phyloP scores from a whole-genome alignment of 2,329 filamentous ascomycete species.

The Fusarium miscanthi region DNA sequence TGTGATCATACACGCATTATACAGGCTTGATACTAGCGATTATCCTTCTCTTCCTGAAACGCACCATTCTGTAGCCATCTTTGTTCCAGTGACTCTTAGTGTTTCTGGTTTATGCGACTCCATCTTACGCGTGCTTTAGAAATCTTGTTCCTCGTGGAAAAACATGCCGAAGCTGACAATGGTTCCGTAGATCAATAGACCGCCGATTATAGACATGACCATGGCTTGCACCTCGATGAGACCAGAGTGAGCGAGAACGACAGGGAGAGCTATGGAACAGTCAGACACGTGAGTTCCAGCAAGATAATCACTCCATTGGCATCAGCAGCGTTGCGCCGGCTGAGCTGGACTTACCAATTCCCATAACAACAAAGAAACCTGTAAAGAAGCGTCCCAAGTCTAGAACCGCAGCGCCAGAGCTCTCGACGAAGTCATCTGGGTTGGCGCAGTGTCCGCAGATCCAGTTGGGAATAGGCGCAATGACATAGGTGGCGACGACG shows the following conservation, averaged over 20 bases:
- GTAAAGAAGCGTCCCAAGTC: constrained; percentile 95
- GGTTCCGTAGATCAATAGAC: constrained; percentile 94
- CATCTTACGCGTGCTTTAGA: constrained; percentile 61
- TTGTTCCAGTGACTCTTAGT: not conserved
- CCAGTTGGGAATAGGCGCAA: constrained; percentile 97
- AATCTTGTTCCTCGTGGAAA: constrained; percentile 97
- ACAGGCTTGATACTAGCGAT: constrained; percentile 10
- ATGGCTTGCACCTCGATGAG: constrained; percentile 87
- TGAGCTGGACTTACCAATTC: constrained; percentile 77
- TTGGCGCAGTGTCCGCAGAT: constrained; percentile 89
- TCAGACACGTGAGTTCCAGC: constrained; percentile 25
- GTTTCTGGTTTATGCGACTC: not conserved
- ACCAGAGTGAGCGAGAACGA: constrained; percentile 86
- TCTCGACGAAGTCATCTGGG: constrained; percentile 94
- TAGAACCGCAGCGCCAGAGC: constrained; percentile 82
- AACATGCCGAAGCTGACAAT: constrained; percentile 99
- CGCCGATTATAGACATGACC: constrained; percentile 94
- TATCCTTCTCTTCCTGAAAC: constrained; percentile 26
- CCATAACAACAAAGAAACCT: constrained; percentile 96
- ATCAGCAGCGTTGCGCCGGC: not conserved
- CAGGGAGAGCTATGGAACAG: constrained; percentile 76
- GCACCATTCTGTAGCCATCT: not conserved
- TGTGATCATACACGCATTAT: constrained; percentile 40
- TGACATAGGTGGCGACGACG: constrained; percentile 93
- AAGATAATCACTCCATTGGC: not conserved